Conservation (phyloP, 345 rosid species). For the Crucihimalaya himalaica region DNA sequence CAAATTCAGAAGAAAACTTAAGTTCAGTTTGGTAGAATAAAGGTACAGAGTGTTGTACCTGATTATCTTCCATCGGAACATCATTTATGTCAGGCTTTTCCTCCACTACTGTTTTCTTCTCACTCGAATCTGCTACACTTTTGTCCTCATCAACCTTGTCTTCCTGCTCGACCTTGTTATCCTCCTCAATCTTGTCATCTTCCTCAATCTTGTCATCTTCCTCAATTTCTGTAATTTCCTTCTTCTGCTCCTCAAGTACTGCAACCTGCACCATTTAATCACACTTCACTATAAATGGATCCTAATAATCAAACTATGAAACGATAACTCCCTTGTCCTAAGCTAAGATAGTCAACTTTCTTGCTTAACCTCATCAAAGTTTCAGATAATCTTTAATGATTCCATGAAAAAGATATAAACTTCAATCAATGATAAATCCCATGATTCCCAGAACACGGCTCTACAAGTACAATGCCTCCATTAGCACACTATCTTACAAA, state of each 20-base stretch:
- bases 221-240: slow-evolving; percentile 57
- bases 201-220: slow-evolving; percentile 49
- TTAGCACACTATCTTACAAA: not conserved
- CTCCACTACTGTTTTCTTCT: slow-evolving; percentile 45
- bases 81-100: slow-evolving; percentile 87
- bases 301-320: not conserved
- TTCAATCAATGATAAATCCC: not conserved
- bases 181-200: slow-evolving; percentile 38
- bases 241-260: slow-evolving; percentile 65
- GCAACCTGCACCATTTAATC: slow-evolving; percentile 59
- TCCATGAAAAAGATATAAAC: not conserved
- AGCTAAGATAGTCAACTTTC: too few species aligned
- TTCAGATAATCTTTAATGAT: too few species aligned
- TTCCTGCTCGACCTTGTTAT: slow-evolving; percentile 46
- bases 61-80: slow-evolving; percentile 63
- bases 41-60: slow-evolving; percentile 47
- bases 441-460: not conserved
- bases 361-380: too few species aligned
- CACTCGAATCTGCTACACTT: slow-evolving; percentile 41
- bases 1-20: not conserved
- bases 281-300: slow-evolving; percentile 27
- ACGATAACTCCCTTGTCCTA: too few species aligned
- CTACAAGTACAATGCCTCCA: too few species aligned
- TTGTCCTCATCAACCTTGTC: slow-evolving; percentile 14
- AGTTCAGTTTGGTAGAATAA: not conserved